Evolutionary conservation across 2,329 filamentous ascomycete species (phyloP).

Genomic region (Fusarium goolgardi): DNA sequence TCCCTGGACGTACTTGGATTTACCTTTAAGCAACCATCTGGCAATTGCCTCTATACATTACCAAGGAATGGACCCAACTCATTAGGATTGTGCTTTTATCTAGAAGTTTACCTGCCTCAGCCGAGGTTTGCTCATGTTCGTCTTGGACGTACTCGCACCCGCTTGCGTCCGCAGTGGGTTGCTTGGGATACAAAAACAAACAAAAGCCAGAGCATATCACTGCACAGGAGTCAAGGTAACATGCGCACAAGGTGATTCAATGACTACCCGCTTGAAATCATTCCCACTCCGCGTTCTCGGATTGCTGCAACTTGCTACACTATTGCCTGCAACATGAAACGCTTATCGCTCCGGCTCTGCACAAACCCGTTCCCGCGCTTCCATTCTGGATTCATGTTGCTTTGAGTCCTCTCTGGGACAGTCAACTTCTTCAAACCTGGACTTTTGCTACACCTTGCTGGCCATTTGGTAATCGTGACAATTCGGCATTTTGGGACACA

Average conservation of each 20-base stretch:
- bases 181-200: constrained; percentile 23
- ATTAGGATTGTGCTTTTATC: constrained; percentile 25
- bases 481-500: constrained; percentile 9
- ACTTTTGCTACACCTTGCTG: constrained; percentile 32
- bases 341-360: constrained; percentile 21
- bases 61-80: constrained; percentile 35
- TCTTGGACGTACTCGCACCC: constrained; percentile 31
- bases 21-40: constrained; percentile 15
- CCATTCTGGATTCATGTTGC: neutral
- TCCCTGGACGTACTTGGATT: constrained; percentile 26
- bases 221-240: constrained; percentile 40
- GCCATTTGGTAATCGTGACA: constrained; percentile 23
- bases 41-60: constrained; percentile 21
- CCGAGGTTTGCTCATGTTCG: constrained; percentile 36
- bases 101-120: constrained; percentile 27
- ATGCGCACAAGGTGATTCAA: constrained; percentile 24
- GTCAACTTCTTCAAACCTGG: constrained; percentile 17
- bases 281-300: constrained; percentile 8
- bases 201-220: constrained; percentile 28
- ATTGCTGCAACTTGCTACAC: constrained; percentile 36
- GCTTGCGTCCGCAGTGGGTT: constrained; percentile 30
- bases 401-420: constrained; percentile 3
- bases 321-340: constrained; percentile 23
- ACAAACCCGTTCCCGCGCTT: constrained; percentile 9
- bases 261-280: constrained; percentile 13